A percentile compares a stretch with the other conserved stretches of the same genome.
These are phyloP conservation scores for Pseudogymnoascus sp. DNA, from an alignment of 2,329 filamentous ascomycete genomes.

Conservation along the genomic window DNA sequence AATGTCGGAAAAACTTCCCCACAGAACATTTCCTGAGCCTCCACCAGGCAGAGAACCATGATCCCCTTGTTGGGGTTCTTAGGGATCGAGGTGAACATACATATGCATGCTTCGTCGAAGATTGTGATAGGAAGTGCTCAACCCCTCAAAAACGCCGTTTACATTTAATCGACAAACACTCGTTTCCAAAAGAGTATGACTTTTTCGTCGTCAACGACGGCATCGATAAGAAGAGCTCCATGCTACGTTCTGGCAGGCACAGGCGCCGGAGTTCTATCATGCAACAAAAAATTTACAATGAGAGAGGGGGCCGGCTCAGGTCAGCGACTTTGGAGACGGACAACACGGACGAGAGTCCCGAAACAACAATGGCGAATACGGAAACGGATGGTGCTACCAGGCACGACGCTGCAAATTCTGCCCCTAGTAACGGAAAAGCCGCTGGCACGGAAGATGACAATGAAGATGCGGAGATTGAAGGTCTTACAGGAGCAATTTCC, in stretches of 20 bases:
- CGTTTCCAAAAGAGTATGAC: constrained; percentile 83
- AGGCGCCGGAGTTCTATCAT: constrained; percentile 42
- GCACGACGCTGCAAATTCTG: constrained; percentile 15
- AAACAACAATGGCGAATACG: constrained; percentile 15
- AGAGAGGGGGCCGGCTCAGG: constrained; percentile 17
- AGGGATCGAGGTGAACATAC: constrained; percentile 80
- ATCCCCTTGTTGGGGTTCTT: constrained; percentile 65
- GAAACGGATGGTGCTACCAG: constrained; percentile 17
- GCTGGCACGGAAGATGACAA: constrained; percentile 7
- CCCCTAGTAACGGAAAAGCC: constrained; percentile 17
- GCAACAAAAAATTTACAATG: constrained; percentile 21
- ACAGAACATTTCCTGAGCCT: constrained; percentile 71
- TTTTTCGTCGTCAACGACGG: constrained; percentile 81
- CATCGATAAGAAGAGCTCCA: constrained; percentile 75
- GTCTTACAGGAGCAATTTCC: constrained; percentile 61
- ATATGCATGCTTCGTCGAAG: constrained; percentile 86
- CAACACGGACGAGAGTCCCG: constrained; percentile 20
- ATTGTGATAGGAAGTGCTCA: constrained; percentile 76
- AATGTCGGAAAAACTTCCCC: constrained; percentile 83
- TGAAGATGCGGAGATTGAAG: constrained; percentile 47
- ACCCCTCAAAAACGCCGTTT: constrained; percentile 76
- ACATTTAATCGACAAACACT: constrained; percentile 91
- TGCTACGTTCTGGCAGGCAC: constrained; percentile 57
- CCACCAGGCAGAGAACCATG: constrained; percentile 88
- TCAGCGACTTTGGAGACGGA: constrained; percentile 15